Conservation (phyloP, 1,139 yeast species). For the Lodderomyces elongisporus region DNA sequence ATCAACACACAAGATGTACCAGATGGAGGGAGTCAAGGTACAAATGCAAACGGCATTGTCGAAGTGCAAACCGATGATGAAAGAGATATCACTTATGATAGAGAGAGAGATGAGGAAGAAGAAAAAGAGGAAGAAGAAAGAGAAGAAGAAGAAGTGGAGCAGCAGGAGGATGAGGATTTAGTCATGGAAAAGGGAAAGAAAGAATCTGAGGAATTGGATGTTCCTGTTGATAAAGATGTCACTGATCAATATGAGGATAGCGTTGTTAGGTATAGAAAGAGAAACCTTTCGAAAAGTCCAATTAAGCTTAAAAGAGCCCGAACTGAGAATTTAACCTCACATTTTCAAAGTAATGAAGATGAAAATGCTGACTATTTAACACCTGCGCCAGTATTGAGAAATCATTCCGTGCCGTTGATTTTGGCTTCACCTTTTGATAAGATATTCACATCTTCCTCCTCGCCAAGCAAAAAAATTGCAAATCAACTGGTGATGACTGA, state of each 20-base stretch:
- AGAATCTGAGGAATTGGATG: slow-evolving; percentile 10
- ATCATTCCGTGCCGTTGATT: slow-evolving; percentile 10
- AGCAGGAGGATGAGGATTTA: slow-evolving; percentile 5
- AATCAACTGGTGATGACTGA: slow-evolving; percentile 9
- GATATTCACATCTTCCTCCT: slow-evolving; percentile 6
- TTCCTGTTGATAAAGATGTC: slow-evolving; percentile 1
- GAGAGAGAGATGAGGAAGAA: slow-evolving; percentile 12
- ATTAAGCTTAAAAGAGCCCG: slow-evolving; percentile 7
- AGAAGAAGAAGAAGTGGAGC: slow-evolving; percentile 6
- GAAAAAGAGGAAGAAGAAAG: slow-evolving; percentile 8
- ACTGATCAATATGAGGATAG: slow-evolving; percentile 12
- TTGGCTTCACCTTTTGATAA: slow-evolving; percentile 13
- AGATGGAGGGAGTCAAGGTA: not conserved
- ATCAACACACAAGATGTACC: slow-evolving; percentile 17
- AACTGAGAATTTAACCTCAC: slow-evolving; percentile 1
- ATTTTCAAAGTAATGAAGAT: not conserved
- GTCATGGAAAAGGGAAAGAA: too few relatives aligned
- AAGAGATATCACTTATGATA: slow-evolving; percentile 8
- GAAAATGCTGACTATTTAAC: not conserved
- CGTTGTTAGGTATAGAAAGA: slow-evolving; percentile 10
- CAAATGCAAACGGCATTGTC: slow-evolving; percentile 2
- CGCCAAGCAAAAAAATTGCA: slow-evolving; percentile 8
- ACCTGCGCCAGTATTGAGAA: slow-evolving; percentile 7
- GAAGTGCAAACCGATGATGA: slow-evolving; percentile 12
- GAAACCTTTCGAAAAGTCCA: slow-evolving; percentile 6